A percentile compares a stretch with the other conserved stretches of the same genome.
Evolutionary conservation across 1,139 yeast species (phyloP).

Genomic region (Zygosaccharomyces sapae): DNA sequence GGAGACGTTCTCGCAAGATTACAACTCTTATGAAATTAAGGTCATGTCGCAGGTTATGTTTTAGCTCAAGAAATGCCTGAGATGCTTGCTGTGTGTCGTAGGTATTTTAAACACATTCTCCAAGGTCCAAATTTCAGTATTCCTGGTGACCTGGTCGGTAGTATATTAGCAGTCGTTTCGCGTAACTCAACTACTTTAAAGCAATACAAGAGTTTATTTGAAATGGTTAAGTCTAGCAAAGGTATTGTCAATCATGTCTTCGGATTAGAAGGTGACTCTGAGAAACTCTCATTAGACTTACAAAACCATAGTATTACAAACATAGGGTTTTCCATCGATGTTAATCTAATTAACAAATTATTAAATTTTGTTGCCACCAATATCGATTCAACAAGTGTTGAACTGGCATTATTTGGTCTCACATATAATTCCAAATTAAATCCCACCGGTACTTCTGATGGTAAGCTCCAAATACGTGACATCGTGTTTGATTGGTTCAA

Average conservation of each 20-base stretch:
- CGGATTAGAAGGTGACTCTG: conserved; percentile 17
- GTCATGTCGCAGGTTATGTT: conserved; percentile 26
- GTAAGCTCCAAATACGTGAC: conserved; percentile 24
- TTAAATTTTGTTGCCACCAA: conserved; percentile 54
- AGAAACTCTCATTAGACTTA: conserved; percentile 36
- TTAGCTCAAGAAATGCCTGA: conserved; percentile 28
- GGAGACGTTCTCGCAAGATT: conserved; percentile 7
- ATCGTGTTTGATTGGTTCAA: conserved; percentile 54
- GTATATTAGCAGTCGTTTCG: conserved; percentile 38
- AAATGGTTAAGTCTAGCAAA: conserved; percentile 48
- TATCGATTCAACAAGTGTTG: conserved; percentile 52
- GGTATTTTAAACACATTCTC: conserved; percentile 44
- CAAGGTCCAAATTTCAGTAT: conserved; percentile 49
- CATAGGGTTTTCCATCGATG: conserved; percentile 46
- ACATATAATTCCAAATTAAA: conserved; percentile 29
- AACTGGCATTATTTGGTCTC: conserved; percentile 54
- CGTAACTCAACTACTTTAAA: conserved; percentile 41
- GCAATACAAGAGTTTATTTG: conserved; percentile 55
- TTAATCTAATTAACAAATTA: conserved; percentile 47
- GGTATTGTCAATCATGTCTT: conserved; percentile 30
- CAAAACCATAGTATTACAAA: conserved; percentile 54
- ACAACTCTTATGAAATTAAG: conserved; percentile 12
- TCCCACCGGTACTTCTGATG: conserved; percentile 4
- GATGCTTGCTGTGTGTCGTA: conserved; percentile 39
- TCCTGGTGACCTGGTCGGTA: conserved; percentile 46